These are phyloP conservation scores for Terfezia boudieri DNA, from an alignment of 495 filamentous ascomycete species.

Conservation along the genomic window DNA sequence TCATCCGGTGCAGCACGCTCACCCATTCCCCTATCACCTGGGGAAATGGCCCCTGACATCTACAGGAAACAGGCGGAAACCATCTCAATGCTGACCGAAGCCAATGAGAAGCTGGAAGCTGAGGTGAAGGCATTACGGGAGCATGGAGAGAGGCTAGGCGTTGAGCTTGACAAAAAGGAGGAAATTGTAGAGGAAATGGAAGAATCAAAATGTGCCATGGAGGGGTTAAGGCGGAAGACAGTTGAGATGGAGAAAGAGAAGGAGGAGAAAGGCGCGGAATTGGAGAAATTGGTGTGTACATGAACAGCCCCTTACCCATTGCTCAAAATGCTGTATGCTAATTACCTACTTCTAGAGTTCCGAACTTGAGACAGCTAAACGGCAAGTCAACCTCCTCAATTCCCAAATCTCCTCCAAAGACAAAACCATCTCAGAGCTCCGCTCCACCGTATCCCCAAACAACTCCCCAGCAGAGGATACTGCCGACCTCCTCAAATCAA, in stretches of 20 bases:
- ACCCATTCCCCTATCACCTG: slow-evolving; percentile 26
- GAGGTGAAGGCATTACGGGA: slow-evolving; percentile 37
- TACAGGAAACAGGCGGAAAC: slow-evolving; percentile 45
- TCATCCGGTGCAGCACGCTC: slow-evolving; percentile 26
- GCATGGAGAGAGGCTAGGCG: slow-evolving; percentile 42
- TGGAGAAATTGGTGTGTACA: slow-evolving; percentile 34
- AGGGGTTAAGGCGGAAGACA: slow-evolving; percentile 6
- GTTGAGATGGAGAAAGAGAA: not conserved
- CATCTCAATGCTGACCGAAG: slow-evolving; percentile 47
- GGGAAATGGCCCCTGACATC: slow-evolving; percentile 40
- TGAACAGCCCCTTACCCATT: not conserved
- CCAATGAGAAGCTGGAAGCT: slow-evolving; percentile 35
- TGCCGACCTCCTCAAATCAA: slow-evolving; percentile 9
- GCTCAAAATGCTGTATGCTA: not conserved
- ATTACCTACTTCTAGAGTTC: slow-evolving; percentile 25
- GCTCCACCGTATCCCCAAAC: slow-evolving; percentile 39
- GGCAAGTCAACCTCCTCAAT: slow-evolving; percentile 45
- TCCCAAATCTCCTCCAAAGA: slow-evolving; percentile 33
- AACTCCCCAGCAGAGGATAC: slow-evolving; percentile 22
- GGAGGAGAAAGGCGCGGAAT: slow-evolving; percentile 20
- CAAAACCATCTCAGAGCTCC: slow-evolving; percentile 33
- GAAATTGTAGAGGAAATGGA: slow-evolving; percentile 23
- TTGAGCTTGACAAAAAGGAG: slow-evolving; percentile 27
- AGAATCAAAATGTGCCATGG: slow-evolving; percentile 5
- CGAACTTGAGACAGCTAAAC: slow-evolving; percentile 39